Evolutionary conservation across 306 rosid genomes (phyloP).

Genomic region (Trifolium repens): DNA sequence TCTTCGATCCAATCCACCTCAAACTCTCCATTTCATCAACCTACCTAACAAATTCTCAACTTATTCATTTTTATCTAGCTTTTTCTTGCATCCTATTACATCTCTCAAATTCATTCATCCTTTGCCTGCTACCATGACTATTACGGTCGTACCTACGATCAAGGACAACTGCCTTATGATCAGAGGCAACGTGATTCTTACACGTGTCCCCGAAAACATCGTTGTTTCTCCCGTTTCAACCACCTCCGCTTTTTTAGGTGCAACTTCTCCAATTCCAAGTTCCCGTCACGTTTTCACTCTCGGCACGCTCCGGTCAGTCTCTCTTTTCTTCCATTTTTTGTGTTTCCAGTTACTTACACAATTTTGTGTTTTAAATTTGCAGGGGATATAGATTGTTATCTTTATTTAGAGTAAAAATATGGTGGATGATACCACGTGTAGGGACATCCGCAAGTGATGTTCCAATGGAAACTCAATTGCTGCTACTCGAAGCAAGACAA

Average conservation of each 20-base stretch:
- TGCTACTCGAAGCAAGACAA: conserved; percentile 66
- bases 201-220: conserved; percentile 59
- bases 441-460: conserved; percentile 64
- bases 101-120: neutral
- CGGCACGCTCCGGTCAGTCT: conserved; percentile 63
- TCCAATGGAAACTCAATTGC: conserved; percentile 76
- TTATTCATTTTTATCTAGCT: neutral
- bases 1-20: neutral
- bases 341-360: too few species aligned
- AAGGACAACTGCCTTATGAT: conserved; percentile 54
- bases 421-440: conserved; percentile 82
- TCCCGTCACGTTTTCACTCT: conserved; percentile 64
- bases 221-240: conserved; percentile 46
- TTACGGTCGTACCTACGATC: conserved; percentile 52
- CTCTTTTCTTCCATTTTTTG: neutral
- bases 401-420: conserved; percentile 67
- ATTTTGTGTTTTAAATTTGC: neutral
- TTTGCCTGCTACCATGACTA: conserved; percentile 48
- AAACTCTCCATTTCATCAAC: neutral
- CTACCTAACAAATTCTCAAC: neutral
- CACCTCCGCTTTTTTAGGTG: conserved; percentile 67
- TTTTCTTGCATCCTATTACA: neutral
- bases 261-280: conserved; percentile 45
- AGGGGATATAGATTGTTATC: conserved; percentile 63
- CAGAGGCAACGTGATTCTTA: conserved; percentile 51